A percentile compares a stretch with the other conserved stretches of the same genome.
Conservation (phyloP, 805 yeast genomes). For the Nakazawaea ishiwadae region DNA sequence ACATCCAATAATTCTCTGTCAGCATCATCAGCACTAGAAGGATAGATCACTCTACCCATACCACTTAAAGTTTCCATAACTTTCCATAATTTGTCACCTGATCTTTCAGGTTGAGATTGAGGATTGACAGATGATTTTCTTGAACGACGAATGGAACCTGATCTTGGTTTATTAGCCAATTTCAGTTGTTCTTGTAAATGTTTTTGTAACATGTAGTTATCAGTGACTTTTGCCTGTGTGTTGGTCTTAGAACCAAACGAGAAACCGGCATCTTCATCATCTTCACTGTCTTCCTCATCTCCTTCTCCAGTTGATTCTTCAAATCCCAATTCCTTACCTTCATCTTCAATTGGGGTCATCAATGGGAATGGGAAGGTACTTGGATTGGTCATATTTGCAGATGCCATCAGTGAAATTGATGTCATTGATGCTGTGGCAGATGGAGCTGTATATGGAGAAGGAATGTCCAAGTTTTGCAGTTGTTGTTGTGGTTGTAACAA, state of each 20-base stretch:
- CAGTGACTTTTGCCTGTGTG: slow-evolving; percentile 48
- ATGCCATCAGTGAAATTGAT: slow-evolving; percentile 47
- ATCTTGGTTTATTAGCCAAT: slow-evolving; percentile 30
- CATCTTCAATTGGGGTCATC: slow-evolving; percentile 33
- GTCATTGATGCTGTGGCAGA: slow-evolving; percentile 69
- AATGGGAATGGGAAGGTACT: slow-evolving; percentile 44
- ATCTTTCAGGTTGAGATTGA: slow-evolving; percentile 17
- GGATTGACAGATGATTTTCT: slow-evolving; percentile 11
- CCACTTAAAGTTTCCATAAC: slow-evolving; percentile 84
- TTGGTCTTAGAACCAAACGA: slow-evolving; percentile 58
- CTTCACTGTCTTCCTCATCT: slow-evolving; percentile 28
- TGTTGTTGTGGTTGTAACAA: slow-evolving; percentile 17
- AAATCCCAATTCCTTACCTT: slow-evolving; percentile 27
- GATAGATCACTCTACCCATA: slow-evolving; percentile 73
- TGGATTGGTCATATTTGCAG: slow-evolving; percentile 27
- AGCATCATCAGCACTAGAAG: slow-evolving; percentile 50
- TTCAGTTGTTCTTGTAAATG: slow-evolving; percentile 7
- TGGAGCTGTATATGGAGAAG: slow-evolving; percentile 78
- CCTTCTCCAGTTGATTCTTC: slow-evolving; percentile 9
- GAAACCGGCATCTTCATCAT: slow-evolving; percentile 42
- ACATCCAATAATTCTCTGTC: slow-evolving; percentile 69
- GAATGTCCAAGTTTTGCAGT: slow-evolving; percentile 22
- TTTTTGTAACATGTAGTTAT: slow-evolving; percentile 29
- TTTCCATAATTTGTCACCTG: slow-evolving; percentile 75
- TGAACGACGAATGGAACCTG: slow-evolving; percentile 19